These are phyloP conservation scores for Colletotrichum euphorbiae DNA, from an alignment of 2,329 filamentous ascomycete genomes.

Conservation along the genomic window DNA sequence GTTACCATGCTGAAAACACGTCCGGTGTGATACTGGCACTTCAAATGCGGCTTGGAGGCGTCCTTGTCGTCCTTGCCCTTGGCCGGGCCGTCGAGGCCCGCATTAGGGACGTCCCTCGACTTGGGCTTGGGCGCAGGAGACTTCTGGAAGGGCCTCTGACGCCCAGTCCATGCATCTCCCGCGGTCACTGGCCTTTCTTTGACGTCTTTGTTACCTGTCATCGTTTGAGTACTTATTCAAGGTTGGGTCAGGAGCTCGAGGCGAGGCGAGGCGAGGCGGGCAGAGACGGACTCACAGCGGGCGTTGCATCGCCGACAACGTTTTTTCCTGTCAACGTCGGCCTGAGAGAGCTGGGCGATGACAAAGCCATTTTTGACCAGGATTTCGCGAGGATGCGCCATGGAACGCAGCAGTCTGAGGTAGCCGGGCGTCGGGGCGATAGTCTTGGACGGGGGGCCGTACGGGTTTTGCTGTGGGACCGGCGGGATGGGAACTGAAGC, in stretches of 20 bases:
- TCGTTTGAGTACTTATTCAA: background rate
- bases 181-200: conserved; percentile 16
- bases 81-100: conserved; percentile 5
- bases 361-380: conserved; percentile 46
- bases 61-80: conserved; percentile 15
- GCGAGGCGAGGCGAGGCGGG: too few relatives aligned
- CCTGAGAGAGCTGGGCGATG: conserved; percentile 42
- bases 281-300: conserved; percentile 14
- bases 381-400: conserved; percentile 40
- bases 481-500: background rate
- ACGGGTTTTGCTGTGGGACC: conserved; percentile 12
- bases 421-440: conserved; percentile 42
- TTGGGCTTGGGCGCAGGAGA: conserved; percentile 4
- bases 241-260: background rate
- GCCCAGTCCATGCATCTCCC: background rate
- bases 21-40: conserved; percentile 48
- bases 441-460: conserved; percentile 24
- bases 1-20: conserved; percentile 44
- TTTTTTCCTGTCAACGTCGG: conserved; percentile 48
- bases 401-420: conserved; percentile 38
- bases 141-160: background rate
- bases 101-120: background rate
- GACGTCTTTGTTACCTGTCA: conserved; percentile 28
- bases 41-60: conserved; percentile 30
- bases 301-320: conserved; percentile 46